Percentiles rank a stretch among this genome's conserved stretches.
phyloP scores from a whole-genome alignment of 805 yeast genomes.

The Clavispora santaluciae region DNA sequence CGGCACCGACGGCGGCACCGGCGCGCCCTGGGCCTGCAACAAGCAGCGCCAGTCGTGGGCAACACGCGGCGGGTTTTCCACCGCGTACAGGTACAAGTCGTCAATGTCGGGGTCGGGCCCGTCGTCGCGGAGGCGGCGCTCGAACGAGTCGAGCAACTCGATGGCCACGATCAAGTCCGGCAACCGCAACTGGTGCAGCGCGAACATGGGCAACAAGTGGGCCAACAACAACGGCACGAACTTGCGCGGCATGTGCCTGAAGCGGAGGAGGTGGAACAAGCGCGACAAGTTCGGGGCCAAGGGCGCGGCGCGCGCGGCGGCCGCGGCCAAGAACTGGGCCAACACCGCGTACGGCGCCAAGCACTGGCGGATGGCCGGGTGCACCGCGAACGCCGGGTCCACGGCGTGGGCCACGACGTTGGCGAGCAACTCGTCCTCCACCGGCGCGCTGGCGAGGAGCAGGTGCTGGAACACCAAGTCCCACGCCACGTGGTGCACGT shows the following conservation, averaged over 20 bases:
- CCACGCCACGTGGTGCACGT: slow-evolving; percentile 53
- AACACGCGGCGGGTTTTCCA: slow-evolving; percentile 17
- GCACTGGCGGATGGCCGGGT: slow-evolving; percentile 61
- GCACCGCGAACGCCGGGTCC: slow-evolving; percentile 31
- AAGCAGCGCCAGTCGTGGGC: slow-evolving; percentile 35
- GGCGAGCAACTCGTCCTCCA: slow-evolving; percentile 54
- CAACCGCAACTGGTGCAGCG: slow-evolving; percentile 13
- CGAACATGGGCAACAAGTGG: slow-evolving; percentile 43
- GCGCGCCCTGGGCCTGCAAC: slow-evolving; percentile 12
- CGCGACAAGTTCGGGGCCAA: slow-evolving; percentile 31
- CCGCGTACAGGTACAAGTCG: slow-evolving; percentile 27
- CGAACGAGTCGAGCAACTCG: slow-evolving; percentile 37
- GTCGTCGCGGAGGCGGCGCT: slow-evolving; percentile 17
- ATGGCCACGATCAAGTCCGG: slow-evolving; percentile 20
- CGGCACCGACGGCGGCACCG: slow-evolving; percentile 23
- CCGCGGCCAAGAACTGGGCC: slow-evolving; percentile 39
- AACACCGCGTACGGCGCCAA: slow-evolving; percentile 69
- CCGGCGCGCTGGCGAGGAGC: slow-evolving; percentile 46
- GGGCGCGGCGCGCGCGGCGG: background rate
- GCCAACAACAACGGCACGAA: slow-evolving; percentile 45
- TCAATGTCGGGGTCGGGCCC: slow-evolving; percentile 26
- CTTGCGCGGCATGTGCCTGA: slow-evolving; percentile 42
- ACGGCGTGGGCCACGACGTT: slow-evolving; percentile 39
- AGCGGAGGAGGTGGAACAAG: slow-evolving; percentile 45
- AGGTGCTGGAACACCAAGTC: slow-evolving; percentile 56